Evolutionary conservation across 2,329 filamentous ascomycete genomes (phyloP).

Genomic region (Sordariomycetes sp.): DNA sequence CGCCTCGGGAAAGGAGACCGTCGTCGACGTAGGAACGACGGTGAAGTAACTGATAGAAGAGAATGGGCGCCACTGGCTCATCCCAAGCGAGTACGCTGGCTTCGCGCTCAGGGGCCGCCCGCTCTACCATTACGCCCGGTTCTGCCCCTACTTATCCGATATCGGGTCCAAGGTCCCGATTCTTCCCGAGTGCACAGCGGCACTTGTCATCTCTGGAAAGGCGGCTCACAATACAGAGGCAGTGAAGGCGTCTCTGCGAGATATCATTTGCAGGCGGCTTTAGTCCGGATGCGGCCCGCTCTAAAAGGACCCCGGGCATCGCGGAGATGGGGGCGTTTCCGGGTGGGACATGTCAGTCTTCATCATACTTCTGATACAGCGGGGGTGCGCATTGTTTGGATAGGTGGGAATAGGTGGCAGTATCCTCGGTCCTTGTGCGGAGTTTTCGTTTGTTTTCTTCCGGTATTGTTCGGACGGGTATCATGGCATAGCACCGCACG

Average conservation of each 20-base stretch:
- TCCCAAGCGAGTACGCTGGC: slow-evolving; percentile 22
- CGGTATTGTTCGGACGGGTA: too few species aligned
- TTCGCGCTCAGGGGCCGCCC: slow-evolving; percentile 24
- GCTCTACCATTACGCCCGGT: slow-evolving; percentile 22
- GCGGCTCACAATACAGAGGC: slow-evolving; percentile 23
- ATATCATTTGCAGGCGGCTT: slow-evolving; percentile 21
- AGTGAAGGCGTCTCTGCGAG: slow-evolving; percentile 18
- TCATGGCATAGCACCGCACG: too few species aligned
- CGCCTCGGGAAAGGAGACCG: slow-evolving; percentile 15
- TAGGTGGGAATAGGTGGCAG: too few species aligned
- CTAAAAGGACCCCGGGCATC: too few species aligned
- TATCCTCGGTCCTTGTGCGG: too few species aligned
- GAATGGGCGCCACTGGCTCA: slow-evolving; percentile 28
- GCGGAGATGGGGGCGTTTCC: too few species aligned
- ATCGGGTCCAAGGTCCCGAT: slow-evolving; percentile 20
- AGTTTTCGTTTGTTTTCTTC: too few species aligned
- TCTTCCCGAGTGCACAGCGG: slow-evolving; percentile 12
- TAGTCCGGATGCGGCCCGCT: slow-evolving; percentile 27
- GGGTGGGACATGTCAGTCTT: too few species aligned
- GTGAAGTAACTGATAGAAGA: slow-evolving; percentile 21
- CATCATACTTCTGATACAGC: too few species aligned
- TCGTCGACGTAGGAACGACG: slow-evolving; percentile 22
- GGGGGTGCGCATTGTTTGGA: too few species aligned
- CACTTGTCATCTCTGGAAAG: slow-evolving; percentile 23
- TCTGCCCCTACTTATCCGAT: slow-evolving; percentile 18